Evolutionary conservation across 2,329 filamentous ascomycete genomes (phyloP).

Genomic region (Colletotrichum magnum): DNA sequence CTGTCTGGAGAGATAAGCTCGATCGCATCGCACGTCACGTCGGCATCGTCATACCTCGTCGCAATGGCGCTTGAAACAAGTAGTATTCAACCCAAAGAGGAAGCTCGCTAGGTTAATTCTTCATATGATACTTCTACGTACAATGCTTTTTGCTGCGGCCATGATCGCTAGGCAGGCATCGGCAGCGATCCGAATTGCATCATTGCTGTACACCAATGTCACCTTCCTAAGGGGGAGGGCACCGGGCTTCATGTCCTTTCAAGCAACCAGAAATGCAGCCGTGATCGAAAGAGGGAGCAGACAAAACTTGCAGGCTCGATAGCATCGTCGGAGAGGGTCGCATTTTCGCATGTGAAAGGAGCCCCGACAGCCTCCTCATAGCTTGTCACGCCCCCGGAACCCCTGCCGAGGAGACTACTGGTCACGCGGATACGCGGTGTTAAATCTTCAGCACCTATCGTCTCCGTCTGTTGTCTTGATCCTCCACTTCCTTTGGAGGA

Average conservation of each 20-base stretch:
- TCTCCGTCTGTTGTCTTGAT: no score
- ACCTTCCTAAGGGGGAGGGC: slow-evolving; percentile 7
- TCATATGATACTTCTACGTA: not conserved
- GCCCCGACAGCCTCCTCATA: no score
- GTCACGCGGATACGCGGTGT: no score
- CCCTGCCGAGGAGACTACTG: no score
- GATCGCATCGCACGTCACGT: not conserved
- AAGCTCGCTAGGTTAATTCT: not conserved
- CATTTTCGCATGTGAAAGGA: no score
- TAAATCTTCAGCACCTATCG: no score
- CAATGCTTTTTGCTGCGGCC: not conserved
- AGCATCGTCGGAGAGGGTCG: no score
- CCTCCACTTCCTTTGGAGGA: no score
- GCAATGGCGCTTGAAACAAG: not conserved
- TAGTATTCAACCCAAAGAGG: not conserved
- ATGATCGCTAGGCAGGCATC: not conserved
- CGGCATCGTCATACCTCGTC: not conserved
- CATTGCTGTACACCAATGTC: slow-evolving; percentile 1
- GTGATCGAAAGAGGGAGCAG: no score
- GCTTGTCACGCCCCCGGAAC: no score
- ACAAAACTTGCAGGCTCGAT: not conserved
- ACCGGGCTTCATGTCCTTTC: not conserved
- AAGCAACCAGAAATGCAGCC: slow-evolving; percentile 3
- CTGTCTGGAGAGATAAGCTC: no score
- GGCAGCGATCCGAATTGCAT: slow-evolving; percentile 8